These are phyloP conservation scores for Hyphopichia burtonii DNA, from an alignment of 1,139 yeast genomes.

Conservation along the genomic window DNA sequence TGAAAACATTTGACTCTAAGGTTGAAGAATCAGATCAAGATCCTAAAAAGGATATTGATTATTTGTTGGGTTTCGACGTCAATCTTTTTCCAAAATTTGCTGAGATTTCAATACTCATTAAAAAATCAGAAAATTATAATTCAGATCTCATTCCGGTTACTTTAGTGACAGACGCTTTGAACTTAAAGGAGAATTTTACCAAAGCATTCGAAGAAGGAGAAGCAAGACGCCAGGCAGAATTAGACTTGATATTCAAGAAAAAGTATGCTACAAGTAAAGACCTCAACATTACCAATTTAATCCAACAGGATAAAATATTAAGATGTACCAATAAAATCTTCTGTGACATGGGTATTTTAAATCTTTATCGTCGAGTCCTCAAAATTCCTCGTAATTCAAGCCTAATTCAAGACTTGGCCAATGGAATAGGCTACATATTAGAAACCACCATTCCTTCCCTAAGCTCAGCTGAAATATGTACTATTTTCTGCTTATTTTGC, in stretches of 20 bases:
- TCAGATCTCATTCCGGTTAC: conserved; percentile 22
- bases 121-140: conserved; percentile 12
- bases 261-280: background rate
- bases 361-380: conserved; percentile 56
- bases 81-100: conserved; percentile 51
- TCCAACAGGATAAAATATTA: conserved; percentile 38
- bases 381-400: conserved; percentile 45
- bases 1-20: background rate
- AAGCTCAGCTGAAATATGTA: conserved; percentile 56
- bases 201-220: conserved; percentile 34
- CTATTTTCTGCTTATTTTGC: conserved; percentile 54
- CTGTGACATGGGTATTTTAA: conserved; percentile 53
- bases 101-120: conserved; percentile 43
- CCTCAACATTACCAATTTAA: conserved; percentile 15
- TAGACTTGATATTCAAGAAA: conserved; percentile 19
- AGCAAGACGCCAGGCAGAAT: conserved; percentile 29
- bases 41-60: conserved; percentile 51
- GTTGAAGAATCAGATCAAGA: conserved; percentile 9
- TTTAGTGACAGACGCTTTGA: conserved; percentile 45
- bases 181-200: conserved; percentile 39
- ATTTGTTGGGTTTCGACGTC: conserved; percentile 58
- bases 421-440: conserved; percentile 35
- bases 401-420: conserved; percentile 48
- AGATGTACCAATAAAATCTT: conserved; percentile 58
- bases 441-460: conserved; percentile 37